Percentiles rank a stretch among this genome's conserved stretches.
Evolutionary conservation across 495 filamentous ascomycete species (phyloP).

Genomic region (Beverwykella pulmonaria): DNA sequence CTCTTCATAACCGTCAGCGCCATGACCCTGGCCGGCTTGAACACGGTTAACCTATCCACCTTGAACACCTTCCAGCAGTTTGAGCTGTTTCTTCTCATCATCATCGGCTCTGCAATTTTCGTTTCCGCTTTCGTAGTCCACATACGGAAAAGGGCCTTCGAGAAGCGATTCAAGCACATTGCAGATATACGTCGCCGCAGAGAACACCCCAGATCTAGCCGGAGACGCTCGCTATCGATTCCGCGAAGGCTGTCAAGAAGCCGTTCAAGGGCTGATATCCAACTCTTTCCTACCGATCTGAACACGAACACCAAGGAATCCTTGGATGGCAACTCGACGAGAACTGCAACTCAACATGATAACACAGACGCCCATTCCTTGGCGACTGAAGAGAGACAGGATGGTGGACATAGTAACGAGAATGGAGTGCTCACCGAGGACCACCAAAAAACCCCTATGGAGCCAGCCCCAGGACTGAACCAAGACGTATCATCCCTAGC

Average conservation of each 20-base stretch:
- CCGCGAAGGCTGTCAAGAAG: constrained; percentile 9
- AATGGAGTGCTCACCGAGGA: neutral
- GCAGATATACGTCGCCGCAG: constrained; percentile 8
- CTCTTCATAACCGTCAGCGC: constrained; percentile 77
- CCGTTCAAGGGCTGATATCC: constrained; percentile 16
- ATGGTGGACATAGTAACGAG: neutral
- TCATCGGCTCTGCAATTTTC: constrained; percentile 71
- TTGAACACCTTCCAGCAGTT: constrained; percentile 80
- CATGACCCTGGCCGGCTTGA: constrained; percentile 70
- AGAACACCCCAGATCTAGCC: neutral
- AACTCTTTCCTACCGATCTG: neutral
- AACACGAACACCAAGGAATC: neutral
- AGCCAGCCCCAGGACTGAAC: neutral
- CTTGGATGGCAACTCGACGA: neutral
- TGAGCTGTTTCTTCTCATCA: constrained; percentile 70
- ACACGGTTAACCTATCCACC: constrained; percentile 62
- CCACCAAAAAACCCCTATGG: neutral
- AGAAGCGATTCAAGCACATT: constrained; percentile 42
- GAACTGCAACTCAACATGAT: neutral
- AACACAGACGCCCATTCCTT: neutral
- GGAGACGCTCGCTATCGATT: constrained; percentile 6
- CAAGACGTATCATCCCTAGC: neutral
- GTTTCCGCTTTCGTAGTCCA: constrained; percentile 65
- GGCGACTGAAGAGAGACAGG: neutral
- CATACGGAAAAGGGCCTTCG: constrained; percentile 71